phyloP scores from a whole-genome alignment of 352 stramenopile genomes.

The Phytophthora palmivora region DNA sequence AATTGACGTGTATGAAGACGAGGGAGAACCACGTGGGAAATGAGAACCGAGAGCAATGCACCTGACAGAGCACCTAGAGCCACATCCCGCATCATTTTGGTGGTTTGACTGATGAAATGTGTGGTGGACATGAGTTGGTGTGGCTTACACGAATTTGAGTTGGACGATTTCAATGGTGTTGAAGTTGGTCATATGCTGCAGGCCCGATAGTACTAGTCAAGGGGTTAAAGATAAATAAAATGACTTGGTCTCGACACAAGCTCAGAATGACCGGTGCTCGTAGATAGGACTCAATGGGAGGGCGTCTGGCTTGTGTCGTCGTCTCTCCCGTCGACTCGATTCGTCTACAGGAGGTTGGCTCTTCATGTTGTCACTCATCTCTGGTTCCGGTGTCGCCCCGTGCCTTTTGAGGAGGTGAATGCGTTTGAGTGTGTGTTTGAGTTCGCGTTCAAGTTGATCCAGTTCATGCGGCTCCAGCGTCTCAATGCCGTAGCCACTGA shows the following conservation, averaged over 20 bases:
- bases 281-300: constrained; percentile 32
- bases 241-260: not conserved
- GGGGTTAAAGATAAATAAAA: constrained; percentile 35
- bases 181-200: too few relatives aligned
- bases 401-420: constrained; percentile 57
- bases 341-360: constrained; percentile 12
- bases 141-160: not conserved
- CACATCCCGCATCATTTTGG: constrained; percentile 47
- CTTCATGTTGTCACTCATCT: not conserved
- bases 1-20: constrained; percentile 36
- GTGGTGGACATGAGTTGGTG: constrained; percentile 7
- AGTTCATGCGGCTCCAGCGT: constrained; percentile 52
- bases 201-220: too few relatives aligned
- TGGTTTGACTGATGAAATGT: constrained; percentile 22
- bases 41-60: constrained; percentile 44
- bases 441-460: constrained; percentile 58
- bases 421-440: constrained; percentile 59
- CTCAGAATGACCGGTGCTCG: constrained; percentile 32
- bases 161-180: not conserved
- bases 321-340: constrained; percentile 21
- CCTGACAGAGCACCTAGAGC: constrained; percentile 53
- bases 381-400: constrained; percentile 16
- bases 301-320: constrained; percentile 25
- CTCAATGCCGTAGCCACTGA: constrained; percentile 79
- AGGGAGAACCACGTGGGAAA: constrained; percentile 43